Evolutionary conservation across 1,139 yeast genomes (phyloP), one percentile per base, ranked within the genome.

Genomic region (Candida labiduridarum): DNA sequence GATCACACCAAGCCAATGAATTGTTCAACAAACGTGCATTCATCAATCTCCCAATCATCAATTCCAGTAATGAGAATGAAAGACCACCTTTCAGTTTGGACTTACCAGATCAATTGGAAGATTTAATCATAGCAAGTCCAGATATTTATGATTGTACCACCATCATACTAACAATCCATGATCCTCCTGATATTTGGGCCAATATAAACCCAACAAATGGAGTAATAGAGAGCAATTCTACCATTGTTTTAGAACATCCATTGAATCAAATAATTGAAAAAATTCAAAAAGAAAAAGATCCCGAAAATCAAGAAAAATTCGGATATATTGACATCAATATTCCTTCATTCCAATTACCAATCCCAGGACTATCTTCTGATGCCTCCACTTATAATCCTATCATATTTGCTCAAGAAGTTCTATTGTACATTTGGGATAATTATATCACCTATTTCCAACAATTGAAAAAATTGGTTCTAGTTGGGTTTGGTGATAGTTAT

Each of bases 181-280:
- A 92, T 61, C 91, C 98, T 2, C 92, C 97, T 2, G 96, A 91
- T 55, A 79, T 94, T 7, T 91, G 97, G 96, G 96, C 96, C 1
- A 83, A 87, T 56, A 72, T 86, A 30, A 91, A 91, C 63, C 91
- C 96, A 0, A 70, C 86, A 6, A 81, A 87, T 25, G 98, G 98
- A 9, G 77, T 80, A 42, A 82, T 92, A 43, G 91, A 88, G 55
- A 79, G 92, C 14, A 80, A 83, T 48, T 81, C 88, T 2, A 84
- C 96, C 1, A 80, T 90, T 40, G 82, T 89, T 18, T 65, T 76
- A 42, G 77, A 75, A 51, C 77, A 76, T 54, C 81, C 81, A 8
- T 62, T 76, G 45, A 55, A 65, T 12, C 73, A 69, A 55, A 62
- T 75, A 16, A 74, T 76, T 38, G 70, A 69, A 41, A 69, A 65